Base-by-base conservation (phyloP, 148 eudicot species). In the Rhododendron ovatum region DNA sequence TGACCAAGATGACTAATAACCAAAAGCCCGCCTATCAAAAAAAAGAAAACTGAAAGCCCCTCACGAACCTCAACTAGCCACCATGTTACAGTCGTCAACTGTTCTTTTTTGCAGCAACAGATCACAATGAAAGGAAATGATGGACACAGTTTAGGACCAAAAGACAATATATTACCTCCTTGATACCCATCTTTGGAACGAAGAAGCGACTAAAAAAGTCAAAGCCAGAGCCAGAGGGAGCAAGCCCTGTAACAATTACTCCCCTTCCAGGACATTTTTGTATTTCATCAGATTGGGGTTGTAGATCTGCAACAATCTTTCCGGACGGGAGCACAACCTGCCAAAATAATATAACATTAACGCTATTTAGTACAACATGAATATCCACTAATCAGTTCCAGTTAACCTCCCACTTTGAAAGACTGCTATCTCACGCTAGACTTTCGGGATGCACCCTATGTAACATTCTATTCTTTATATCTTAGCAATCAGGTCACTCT, bases 171-270 rank as follows among this genome's bases (percentile, higher is more conserved):
- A 22, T 50, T 90, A 94, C 96, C 97, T 94, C 97, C 11, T 90
- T 53, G 67, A 95, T 78, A 30, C 97, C 97, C 26, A 87, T 65
- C 30, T 94, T 95, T 28, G 98, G 97, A 83, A 83, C 86, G 89
- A 95, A 95, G 91, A 89, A 93, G 43, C 98, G 95, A 89, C 95
- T 92, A 84, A 86, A 75, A 41, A 94, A 94, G 87, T 96, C 98
- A 73, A 91, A 96, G 51, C 92, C 96, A 75, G 96, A 92, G 82
- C 86, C 94, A 55, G 91, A 83, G 14, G 94, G 87, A 65, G 94
- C 94, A 92, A 86, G 89, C 28, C 91, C 96, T 37, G 91, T 89
- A 69, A 96, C 84, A 82, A 96, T 92, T n/a, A 96, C 45, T 51
- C 94, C 98, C 86, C 93, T 87, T 75, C 94, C 95, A 82, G 94